Conservation (phyloP, 2,329 filamentous ascomycete species). For the Fusarium sp. region DNA sequence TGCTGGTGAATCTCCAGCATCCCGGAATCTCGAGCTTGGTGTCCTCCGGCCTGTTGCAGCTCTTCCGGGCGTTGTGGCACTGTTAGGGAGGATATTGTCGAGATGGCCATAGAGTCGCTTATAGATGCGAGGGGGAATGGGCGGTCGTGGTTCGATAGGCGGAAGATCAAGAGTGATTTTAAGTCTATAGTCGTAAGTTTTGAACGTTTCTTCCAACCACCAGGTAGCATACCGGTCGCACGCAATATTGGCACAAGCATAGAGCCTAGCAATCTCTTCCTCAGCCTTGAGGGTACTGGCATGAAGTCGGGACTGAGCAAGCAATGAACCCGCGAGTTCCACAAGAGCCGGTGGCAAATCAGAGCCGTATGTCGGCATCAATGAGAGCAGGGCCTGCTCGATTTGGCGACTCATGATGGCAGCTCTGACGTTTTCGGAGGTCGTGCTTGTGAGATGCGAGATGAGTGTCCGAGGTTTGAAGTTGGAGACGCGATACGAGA, state of each 20-base stretch:
- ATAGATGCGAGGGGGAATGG: constrained; percentile 84
- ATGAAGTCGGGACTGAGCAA: constrained; percentile 83
- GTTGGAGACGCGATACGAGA: constrained; percentile 17
- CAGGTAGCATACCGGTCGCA: constrained; percentile 76
- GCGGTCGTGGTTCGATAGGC: constrained; percentile 79
- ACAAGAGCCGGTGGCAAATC: constrained; percentile 77
- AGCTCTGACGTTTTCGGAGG: not conserved
- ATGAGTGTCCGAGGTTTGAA: constrained; percentile 6
- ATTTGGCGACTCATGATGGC: constrained; percentile 77
- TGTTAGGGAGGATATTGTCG: constrained; percentile 73
- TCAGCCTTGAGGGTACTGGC: constrained; percentile 84
- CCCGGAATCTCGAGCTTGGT: constrained; percentile 50
- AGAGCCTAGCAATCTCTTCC: constrained; percentile 87
- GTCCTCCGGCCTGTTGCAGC: constrained; percentile 48
- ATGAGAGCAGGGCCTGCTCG: constrained; percentile 77
- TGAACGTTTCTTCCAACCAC: too few relatives aligned
- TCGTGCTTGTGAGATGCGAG: not conserved
- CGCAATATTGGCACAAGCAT: constrained; percentile 89
- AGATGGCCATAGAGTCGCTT: constrained; percentile 86
- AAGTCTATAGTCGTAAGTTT: constrained; percentile 63
- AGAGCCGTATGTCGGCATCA: constrained; percentile 79
- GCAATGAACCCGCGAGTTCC: constrained; percentile 77
- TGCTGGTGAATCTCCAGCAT: constrained; percentile 42
- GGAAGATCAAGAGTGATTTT: constrained; percentile 83
- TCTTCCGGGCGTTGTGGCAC: constrained; percentile 49